Evolutionary conservation across 306 rosid genomes (phyloP).

Genomic region (Aeschynomene evenia): DNA sequence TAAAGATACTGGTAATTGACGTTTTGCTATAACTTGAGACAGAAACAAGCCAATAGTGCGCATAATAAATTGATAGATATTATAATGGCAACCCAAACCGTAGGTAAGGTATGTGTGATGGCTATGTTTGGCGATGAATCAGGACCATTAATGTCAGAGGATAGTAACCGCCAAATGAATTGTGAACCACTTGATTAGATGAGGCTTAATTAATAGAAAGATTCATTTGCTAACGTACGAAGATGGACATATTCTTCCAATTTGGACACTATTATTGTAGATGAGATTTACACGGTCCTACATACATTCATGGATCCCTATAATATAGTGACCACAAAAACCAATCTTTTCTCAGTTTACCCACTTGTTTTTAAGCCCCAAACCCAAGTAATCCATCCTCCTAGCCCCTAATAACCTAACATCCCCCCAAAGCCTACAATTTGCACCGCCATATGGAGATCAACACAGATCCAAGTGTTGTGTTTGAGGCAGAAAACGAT

Average conservation of each 20-base stretch:
- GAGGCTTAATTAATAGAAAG: too few species aligned
- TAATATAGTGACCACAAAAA: constrained; percentile 32
- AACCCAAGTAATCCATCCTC: constrained; percentile 1
- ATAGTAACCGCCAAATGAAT: constrained; percentile 33
- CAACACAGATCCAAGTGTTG: constrained; percentile 27
- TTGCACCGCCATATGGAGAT: too few species aligned
- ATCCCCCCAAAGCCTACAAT: not conserved
- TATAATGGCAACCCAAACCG: constrained; percentile 33
- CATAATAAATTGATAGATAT: not conserved
- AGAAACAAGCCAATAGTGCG: constrained; percentile 28
- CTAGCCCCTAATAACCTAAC: too few species aligned
- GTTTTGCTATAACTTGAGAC: constrained; percentile 20
- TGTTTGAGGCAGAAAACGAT: constrained; percentile 43
- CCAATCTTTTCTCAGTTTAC: not conserved
- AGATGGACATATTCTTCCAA: constrained; percentile 37
- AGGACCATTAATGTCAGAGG: constrained; percentile 20
- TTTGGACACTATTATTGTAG: constrained; percentile 40
- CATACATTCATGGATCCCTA: constrained; percentile 22
- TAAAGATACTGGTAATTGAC: constrained; percentile 34
- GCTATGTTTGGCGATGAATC: constrained; percentile 26
- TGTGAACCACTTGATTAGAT: constrained; percentile 35
- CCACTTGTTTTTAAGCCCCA: not conserved
- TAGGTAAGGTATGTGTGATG: constrained; percentile 35
- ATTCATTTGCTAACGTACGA: constrained; percentile 43
- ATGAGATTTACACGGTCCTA: constrained; percentile 13